These are phyloP conservation scores for Ambrosiella cleistominuta DNA, from an alignment of 2,329 filamentous ascomycete genomes.

Conservation along the genomic window DNA sequence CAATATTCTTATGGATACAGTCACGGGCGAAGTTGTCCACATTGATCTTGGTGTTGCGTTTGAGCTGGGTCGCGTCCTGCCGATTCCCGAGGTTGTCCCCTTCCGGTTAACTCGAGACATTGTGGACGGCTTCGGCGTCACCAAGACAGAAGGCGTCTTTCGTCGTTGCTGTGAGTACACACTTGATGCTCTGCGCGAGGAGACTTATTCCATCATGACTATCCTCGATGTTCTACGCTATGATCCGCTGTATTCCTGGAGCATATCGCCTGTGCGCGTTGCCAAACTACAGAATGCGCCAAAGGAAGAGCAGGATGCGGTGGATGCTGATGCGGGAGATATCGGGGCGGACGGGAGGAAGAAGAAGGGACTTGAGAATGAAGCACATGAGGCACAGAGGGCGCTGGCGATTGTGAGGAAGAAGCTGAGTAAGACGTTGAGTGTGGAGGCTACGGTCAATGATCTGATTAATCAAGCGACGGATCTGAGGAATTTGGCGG, in stretches of 20 bases:
- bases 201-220: constrained; percentile 95
- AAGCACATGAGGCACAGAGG: constrained; percentile 64
- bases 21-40: constrained; percentile 84
- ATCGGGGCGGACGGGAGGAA: constrained; percentile 9
- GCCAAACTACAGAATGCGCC: constrained; percentile 40
- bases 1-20: constrained; percentile 84
- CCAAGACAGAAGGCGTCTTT: constrained; percentile 89
- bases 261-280: constrained; percentile 53
- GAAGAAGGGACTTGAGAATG: constrained; percentile 22
- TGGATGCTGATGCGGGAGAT: constrained; percentile 15
- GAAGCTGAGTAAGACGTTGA: constrained; percentile 86
- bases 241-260: constrained; percentile 93
- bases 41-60: constrained; percentile 96
- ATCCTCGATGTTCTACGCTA: constrained; percentile 95
- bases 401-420: constrained; percentile 87
- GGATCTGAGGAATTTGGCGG: constrained; percentile 79
- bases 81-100: constrained; percentile 86
- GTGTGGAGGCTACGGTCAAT: constrained; percentile 87
- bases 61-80: constrained; percentile 86
- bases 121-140: constrained; percentile 92
- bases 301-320: constrained; percentile 24
- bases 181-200: constrained; percentile 81
- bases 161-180: constrained; percentile 97
- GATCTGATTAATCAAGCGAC: constrained; percentile 92
- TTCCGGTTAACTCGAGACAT: constrained; percentile 90